Conservation (phyloP, 495 filamentous ascomycete species). For the Neurospora cerealis region DNA sequence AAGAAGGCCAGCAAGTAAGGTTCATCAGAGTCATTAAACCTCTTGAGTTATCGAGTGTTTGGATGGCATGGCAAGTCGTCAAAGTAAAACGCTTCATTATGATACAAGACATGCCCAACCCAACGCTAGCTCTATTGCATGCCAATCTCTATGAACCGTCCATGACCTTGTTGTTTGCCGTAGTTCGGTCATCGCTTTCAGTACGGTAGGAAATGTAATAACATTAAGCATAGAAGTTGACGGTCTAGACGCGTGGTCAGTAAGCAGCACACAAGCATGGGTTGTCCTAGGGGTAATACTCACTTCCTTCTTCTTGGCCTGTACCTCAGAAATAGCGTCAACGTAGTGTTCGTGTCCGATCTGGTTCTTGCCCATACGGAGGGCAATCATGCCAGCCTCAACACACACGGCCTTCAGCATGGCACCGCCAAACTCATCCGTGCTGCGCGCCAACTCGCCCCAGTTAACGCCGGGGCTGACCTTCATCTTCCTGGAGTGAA, state of each 20-base stretch:
- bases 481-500: constrained; percentile 97
- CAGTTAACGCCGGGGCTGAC: constrained; percentile 92
- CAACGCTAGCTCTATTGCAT: constrained; percentile 5
- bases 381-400: constrained; percentile 97
- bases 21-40: not conserved
- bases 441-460: constrained; percentile 88
- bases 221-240: constrained; percentile 53
- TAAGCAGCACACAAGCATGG: not conserved
- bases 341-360: constrained; percentile 98
- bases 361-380: constrained; percentile 85
- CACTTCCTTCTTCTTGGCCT: constrained; percentile 93
- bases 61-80: not conserved
- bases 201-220: not conserved
- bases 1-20: not conserved
- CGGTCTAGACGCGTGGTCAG: constrained; percentile 36
- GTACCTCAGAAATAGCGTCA: constrained; percentile 94
- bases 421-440: constrained; percentile 98
- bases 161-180: not conserved
- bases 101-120: constrained; percentile 2
- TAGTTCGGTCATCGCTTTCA: not conserved
- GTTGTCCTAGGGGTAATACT: constrained; percentile 16
- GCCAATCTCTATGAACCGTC: constrained; percentile 5
- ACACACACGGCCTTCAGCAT: constrained; percentile 98
- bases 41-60: not conserved
- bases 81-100: constrained; percentile 2